These are phyloP conservation scores for Monosporozyma yasuniensis DNA, from an alignment of 805 yeast species.

Conservation along the genomic window DNA sequence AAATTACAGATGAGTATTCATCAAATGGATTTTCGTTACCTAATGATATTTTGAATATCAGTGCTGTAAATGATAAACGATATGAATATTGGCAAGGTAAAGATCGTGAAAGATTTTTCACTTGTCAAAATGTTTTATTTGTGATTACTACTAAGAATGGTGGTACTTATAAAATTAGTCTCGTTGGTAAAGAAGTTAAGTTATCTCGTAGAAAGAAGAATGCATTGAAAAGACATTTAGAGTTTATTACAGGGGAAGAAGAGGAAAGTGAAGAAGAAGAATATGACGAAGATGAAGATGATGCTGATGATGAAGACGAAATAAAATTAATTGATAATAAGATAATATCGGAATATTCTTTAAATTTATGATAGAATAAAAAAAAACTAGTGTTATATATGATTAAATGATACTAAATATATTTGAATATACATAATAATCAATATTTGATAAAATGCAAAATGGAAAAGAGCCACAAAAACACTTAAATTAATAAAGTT, in stretches of 20 bases:
- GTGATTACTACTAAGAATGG: conserved; percentile 1
- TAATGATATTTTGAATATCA: conserved; percentile 7
- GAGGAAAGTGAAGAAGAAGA: conserved; percentile 1
- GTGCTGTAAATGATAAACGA: not conserved
- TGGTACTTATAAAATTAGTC: conserved; percentile 4
- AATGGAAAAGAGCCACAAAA: conserved; percentile 1
- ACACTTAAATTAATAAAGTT: conserved; percentile 76
- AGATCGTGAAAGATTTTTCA: not conserved
- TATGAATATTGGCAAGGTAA: not conserved
- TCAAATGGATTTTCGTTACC: conserved; percentile 9
- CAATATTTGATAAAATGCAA: not conserved
- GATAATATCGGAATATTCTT: conserved; percentile 1
- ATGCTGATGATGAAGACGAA: not conserved
- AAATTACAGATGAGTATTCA: conserved; percentile 1
- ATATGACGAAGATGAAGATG: conserved; percentile 1
- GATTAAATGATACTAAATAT: not conserved
- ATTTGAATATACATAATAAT: not conserved
- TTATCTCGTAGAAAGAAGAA: not conserved
- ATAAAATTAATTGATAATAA: conserved; percentile 7
- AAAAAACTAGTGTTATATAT: not conserved
- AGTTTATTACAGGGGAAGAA: not conserved
- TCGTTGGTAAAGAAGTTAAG: not conserved
- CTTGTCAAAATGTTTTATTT: not conserved
- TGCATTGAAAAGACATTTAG: conserved; percentile 1
- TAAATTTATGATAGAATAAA: not conserved